Percentiles rank a stretch among this genome's conserved stretches.
Conservation (phyloP, 495 filamentous ascomycete genomes). For the Pyrenopolyporus hunteri region DNA sequence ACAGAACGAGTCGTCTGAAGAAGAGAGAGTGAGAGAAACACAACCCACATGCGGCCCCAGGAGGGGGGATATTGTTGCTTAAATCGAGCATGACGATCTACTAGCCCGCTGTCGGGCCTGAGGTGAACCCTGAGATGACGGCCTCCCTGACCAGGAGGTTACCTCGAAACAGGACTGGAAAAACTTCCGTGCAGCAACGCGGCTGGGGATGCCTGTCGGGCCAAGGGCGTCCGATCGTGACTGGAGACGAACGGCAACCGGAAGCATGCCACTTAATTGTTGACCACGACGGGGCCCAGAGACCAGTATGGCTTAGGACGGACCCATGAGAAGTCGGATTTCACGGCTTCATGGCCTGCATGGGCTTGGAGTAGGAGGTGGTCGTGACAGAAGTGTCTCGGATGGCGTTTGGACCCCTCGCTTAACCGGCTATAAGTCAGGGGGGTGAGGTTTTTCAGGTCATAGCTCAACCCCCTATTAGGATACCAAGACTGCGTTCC, state of each 20-base stretch:
- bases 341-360: constrained; percentile 29
- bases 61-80: constrained; percentile 50
- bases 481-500: constrained; percentile 3
- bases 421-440: constrained; percentile 35
- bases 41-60: constrained; percentile 36
- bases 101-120: constrained; percentile 33
- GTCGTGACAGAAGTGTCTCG: constrained; percentile 58
- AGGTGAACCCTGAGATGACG: constrained; percentile 29
- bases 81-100: constrained; percentile 60
- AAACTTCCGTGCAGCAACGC: constrained; percentile 44
- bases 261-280: constrained; percentile 36
- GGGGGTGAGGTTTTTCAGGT: constrained; percentile 18
- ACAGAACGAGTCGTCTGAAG: constrained; percentile 40
- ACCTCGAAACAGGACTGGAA: constrained; percentile 55
- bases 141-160: constrained; percentile 45
- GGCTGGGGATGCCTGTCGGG: constrained; percentile 25
- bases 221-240: constrained; percentile 23
- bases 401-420: constrained; percentile 50
- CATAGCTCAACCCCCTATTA: constrained; percentile 34
- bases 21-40: constrained; percentile 50
- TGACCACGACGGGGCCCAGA: constrained; percentile 12
- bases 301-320: constrained; percentile 21
- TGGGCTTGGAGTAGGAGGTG: constrained; percentile 45
- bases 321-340: constrained; percentile 16
- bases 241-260: constrained; percentile 23